phyloP scores from a whole-genome alignment of 192 early-diverging fungal genomes.

The Podila verticillata region DNA sequence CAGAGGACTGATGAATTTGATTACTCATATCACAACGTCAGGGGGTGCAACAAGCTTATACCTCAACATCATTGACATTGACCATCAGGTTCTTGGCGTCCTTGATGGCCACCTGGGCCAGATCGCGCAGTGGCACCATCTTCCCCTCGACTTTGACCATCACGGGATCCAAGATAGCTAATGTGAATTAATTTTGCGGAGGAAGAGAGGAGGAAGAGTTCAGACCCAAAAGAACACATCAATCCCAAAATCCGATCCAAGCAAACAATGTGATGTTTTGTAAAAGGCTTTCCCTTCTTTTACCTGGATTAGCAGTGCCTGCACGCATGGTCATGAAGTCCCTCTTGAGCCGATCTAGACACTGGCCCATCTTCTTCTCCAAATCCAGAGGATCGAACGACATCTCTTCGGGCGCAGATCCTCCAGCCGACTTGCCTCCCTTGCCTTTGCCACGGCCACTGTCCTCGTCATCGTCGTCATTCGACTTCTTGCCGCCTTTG shows the following conservation, averaged over 20 bases:
- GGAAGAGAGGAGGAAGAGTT: no score
- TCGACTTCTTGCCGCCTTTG: conserved; percentile 29
- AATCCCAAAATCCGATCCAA: no score
- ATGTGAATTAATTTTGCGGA: not conserved
- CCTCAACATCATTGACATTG: conserved; percentile 77
- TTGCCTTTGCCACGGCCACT: conserved; percentile 26
- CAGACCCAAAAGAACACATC: no score
- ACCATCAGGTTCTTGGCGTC: conserved; percentile 86
- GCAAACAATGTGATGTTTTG: no score
- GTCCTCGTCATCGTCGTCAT: conserved; percentile 30
- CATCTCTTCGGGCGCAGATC: conserved; percentile 8
- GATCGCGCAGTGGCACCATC: conserved; percentile 65
- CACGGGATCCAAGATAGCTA: conserved; percentile 78
- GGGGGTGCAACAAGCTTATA: conserved; percentile 39
- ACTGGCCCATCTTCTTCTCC: conserved; percentile 65
- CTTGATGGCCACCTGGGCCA: conserved; percentile 84
- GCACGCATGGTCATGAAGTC: conserved; percentile 72
- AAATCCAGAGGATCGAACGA: conserved; percentile 68
- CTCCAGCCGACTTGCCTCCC: conserved; percentile 14
- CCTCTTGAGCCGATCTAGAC: conserved; percentile 66
- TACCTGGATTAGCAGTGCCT: conserved; percentile 81
- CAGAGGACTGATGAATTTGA: not conserved
- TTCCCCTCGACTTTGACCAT: conserved; percentile 66
- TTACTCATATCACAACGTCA: not conserved
- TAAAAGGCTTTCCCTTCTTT: no score